Percentiles rank a stretch among this genome's conserved stretches.
These are phyloP conservation scores for Graphilbum ipis-grandicollis DNA, from an alignment of 2,329 filamentous ascomycete species.

Conservation along the genomic window DNA sequence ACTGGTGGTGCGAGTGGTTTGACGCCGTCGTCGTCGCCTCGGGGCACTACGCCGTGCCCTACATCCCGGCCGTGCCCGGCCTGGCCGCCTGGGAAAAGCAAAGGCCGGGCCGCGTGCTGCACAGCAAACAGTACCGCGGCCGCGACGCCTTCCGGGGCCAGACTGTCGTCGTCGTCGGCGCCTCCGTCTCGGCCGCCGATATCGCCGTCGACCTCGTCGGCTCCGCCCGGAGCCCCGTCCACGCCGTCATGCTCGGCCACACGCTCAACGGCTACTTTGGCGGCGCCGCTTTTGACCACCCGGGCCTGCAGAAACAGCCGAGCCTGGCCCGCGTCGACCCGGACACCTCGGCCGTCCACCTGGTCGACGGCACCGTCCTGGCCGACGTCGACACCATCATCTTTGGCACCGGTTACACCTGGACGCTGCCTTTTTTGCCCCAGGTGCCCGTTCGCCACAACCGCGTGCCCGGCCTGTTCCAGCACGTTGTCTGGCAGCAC, in stretches of 20 bases:
- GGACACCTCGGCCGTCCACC: conserved; percentile 27
- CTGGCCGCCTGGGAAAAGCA: conserved; percentile 22
- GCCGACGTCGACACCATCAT: conserved; percentile 42
- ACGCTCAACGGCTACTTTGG: conserved; percentile 14
- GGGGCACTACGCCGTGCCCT: conserved; percentile 50
- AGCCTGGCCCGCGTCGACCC: conserved; percentile 8
- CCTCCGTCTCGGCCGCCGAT: conserved; percentile 47
- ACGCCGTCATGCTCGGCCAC: conserved; percentile 12
- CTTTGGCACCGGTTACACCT: conserved; percentile 50
- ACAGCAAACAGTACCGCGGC: conserved; percentile 35
- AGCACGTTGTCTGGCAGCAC: conserved; percentile 35
- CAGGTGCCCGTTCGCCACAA: conserved; percentile 33
- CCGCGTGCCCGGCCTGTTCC: conserved; percentile 35
- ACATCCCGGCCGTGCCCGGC: conserved; percentile 26
- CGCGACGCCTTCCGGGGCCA: conserved; percentile 21
- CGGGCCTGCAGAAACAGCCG: conserved; percentile 8
- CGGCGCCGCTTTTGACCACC: conserved; percentile 22
- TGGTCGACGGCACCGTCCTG: conserved; percentile 37
- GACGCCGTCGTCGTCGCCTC: conserved; percentile 50
- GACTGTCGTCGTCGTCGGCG: conserved; percentile 47
- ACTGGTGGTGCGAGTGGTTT: conserved; percentile 44
- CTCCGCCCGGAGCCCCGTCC: conserved; percentile 9
- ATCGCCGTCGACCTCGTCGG: conserved; percentile 32
- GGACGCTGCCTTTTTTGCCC: conserved; percentile 44
- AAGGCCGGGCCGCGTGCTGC: conserved; percentile 30